phyloP scores from a whole-genome alignment of 2,329 filamentous ascomycete genomes.

The Periconia sp. region DNA sequence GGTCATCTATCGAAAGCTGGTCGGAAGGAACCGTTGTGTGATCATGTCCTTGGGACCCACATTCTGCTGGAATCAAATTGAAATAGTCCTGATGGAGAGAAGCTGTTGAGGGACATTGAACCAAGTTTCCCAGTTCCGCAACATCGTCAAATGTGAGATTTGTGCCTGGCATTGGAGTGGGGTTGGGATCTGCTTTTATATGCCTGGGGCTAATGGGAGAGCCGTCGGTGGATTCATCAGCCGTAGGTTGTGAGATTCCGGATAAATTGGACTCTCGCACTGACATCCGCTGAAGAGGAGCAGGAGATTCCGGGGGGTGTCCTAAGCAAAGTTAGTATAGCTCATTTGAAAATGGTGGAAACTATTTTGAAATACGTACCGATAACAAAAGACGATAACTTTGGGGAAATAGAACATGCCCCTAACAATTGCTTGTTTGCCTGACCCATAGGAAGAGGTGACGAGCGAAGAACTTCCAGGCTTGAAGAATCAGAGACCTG shows the following conservation, averaged over 20 bases:
- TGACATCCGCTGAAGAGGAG: slow-evolving; percentile 25
- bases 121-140: slow-evolving; percentile 8
- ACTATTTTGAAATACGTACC: slow-evolving; percentile 5
- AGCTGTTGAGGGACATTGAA: slow-evolving; percentile 5
- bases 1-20: background rate
- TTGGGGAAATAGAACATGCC: background rate
- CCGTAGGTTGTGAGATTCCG: background rate
- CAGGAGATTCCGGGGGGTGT: slow-evolving; percentile 30
- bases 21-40: background rate
- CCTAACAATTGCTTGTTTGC: slow-evolving; percentile 8
- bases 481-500: slow-evolving; percentile 17
- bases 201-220: background rate
- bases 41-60: background rate
- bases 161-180: slow-evolving; percentile 28
- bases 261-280: slow-evolving; percentile 15
- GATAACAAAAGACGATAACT: slow-evolving; percentile 10
- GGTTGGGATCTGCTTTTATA: slow-evolving; percentile 7
- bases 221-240: background rate
- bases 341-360: too few relatives aligned
- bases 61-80: background rate
- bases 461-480: slow-evolving; percentile 26
- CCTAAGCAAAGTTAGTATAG: too few relatives aligned
- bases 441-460: slow-evolving; percentile 30
- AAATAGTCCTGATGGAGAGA: slow-evolving; percentile 13
- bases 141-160: slow-evolving; percentile 21